Base-by-base conservation (phyloP, 768 basidiomycete genomes). In the Glaciozyma antarctica region DNA sequence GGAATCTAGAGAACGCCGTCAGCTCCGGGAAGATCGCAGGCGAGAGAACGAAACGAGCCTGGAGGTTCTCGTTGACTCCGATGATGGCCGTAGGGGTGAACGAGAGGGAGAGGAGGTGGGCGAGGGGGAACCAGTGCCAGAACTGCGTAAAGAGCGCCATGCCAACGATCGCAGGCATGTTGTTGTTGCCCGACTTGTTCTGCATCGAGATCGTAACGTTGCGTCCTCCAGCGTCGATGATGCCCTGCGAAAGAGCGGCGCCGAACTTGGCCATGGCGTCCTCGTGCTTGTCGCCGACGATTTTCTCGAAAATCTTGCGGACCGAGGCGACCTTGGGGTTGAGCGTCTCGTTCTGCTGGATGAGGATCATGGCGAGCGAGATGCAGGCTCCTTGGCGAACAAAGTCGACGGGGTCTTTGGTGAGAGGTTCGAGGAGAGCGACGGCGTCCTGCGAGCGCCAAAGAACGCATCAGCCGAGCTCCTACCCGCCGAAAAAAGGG, bases 101-200 rank as follows among this genome's bases (percentile, higher is more conserved):
- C 3, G 93, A 87, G 69, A 99, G 79, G 72, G 87, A 88, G 21
- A 88, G 87, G 68, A 88, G 91, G 74, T 97, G 93, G 19, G 92
- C 91, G 32, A 98, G 80, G 43, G 95, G 95, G 78, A 93, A 99
- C 95, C 95, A 99, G 76, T 98, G 98, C 95, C 95, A 99, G 79
- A 99, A 98, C 77, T 99, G 95, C 73, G 88, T 89, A 80, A 99
- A 99, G 75, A 99, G 78, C 22, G 88, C 85, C 88, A 98, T 92
- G n/a, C 95, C 95, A 43, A 98, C 90, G 68, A 98, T 89, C 3
- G 94, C 91, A 55, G 83, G 88, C 71, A 92, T 93, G 76, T 97
- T 94, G 70, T 84, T 83, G 70, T 87, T 92, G 13, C 95, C 95
- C 2, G 90, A 90, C 65, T 89, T 85, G 75, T 90, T 95, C 75